Evolutionary conservation across 2,329 filamentous ascomycete genomes (phyloP).

Genomic region (Talaromyces sp.): DNA sequence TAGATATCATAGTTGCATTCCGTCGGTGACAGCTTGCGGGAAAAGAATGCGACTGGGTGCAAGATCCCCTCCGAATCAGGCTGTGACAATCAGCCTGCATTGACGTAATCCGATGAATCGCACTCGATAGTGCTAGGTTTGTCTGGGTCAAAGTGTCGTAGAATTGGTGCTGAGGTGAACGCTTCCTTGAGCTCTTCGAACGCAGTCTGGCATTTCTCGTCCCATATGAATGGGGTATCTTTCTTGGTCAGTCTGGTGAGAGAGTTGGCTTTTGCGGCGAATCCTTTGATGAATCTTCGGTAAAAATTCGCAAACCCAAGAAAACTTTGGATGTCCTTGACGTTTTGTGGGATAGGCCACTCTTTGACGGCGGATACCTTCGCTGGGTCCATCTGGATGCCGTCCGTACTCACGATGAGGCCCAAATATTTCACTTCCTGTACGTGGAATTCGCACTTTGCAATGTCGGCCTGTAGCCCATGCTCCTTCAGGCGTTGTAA

Average conservation of each 20-base stretch:
- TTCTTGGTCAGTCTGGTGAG: slow-evolving; percentile 1
- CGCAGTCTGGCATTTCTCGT: background rate
- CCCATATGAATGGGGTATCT: background rate
- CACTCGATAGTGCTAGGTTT: no score
- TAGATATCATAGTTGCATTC: no score
- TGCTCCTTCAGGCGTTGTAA: no score
- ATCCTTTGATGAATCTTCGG: slow-evolving; percentile 26
- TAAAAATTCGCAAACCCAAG: slow-evolving; percentile 31
- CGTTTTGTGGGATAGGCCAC: slow-evolving; percentile 6
- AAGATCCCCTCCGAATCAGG: no score
- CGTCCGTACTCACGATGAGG: background rate
- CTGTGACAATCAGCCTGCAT: no score
- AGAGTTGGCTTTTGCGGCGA: background rate
- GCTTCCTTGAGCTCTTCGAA: background rate
- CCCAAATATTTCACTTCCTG: background rate
- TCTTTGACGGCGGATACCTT: slow-evolving; percentile 21
- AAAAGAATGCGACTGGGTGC: no score
- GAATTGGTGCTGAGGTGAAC: no score
- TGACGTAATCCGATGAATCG: no score
- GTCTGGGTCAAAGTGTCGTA: no score
- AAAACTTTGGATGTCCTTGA: slow-evolving; percentile 25
- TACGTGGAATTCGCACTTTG: background rate
- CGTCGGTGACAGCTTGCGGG: no score
- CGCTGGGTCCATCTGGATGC: slow-evolving; percentile 16
- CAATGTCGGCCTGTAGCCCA: no score